Evolutionary conservation across 495 filamentous ascomycete species (phyloP).

Genomic region (Thozetella sp.): DNA sequence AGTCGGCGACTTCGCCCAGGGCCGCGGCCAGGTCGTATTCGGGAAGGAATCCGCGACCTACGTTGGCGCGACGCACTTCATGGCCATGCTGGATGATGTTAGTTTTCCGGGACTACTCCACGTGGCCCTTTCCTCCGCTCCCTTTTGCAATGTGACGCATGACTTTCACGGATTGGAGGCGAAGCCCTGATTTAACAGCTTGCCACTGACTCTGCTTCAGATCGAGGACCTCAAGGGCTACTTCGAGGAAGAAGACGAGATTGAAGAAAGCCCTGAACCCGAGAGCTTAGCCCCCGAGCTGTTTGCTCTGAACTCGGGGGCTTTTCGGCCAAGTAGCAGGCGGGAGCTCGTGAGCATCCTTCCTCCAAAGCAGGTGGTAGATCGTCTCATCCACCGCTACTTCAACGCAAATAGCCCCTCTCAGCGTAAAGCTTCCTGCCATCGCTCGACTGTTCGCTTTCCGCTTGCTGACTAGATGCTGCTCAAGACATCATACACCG

Average conservation of each 20-base stretch:
- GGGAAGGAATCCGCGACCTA: slow-evolving; percentile 38
- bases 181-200: too few relatives aligned
- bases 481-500: slow-evolving; percentile 38
- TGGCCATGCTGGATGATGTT: slow-evolving; percentile 56
- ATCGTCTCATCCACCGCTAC: slow-evolving; percentile 46
- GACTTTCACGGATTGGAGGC: too few relatives aligned
- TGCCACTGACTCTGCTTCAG: slow-evolving; percentile 18
- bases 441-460: background rate
- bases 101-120: slow-evolving; percentile 14
- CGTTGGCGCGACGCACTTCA: slow-evolving; percentile 55
- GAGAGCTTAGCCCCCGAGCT: slow-evolving; percentile 29
- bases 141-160: too few relatives aligned
- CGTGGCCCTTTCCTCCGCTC: background rate
- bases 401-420: slow-evolving; percentile 49
- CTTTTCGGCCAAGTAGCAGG: slow-evolving; percentile 23
- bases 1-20: slow-evolving; percentile 8
- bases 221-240: slow-evolving; percentile 47
- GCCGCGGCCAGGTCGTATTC: slow-evolving; percentile 28
- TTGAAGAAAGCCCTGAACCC: slow-evolving; percentile 22
- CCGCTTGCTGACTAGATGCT: slow-evolving; percentile 3
- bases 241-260: slow-evolving; percentile 38
- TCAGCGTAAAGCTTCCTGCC: slow-evolving; percentile 26
- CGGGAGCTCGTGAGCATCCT: slow-evolving; percentile 38
- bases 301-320: slow-evolving; percentile 24
- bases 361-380: slow-evolving; percentile 35